Percentiles rank a stretch among this genome's conserved stretches.
Evolutionary conservation across 768 basidiomycete species (phyloP).

Genomic region (Mycena amicta): DNA sequence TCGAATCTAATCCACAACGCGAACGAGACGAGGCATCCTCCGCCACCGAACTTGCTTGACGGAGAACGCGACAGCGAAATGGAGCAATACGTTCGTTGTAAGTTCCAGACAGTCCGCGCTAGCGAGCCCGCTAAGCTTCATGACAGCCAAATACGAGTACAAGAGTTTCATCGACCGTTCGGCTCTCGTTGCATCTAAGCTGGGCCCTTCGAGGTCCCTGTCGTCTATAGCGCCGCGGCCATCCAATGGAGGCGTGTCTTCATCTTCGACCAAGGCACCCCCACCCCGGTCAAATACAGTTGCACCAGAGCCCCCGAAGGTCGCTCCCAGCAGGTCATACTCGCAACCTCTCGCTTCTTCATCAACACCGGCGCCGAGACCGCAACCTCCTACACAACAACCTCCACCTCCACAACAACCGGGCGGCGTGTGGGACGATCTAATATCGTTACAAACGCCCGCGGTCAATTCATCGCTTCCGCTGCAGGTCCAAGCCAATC

Average conservation of each 20-base stretch:
- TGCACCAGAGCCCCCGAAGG: conserved; percentile 7
- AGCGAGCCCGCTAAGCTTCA: conserved; percentile 5
- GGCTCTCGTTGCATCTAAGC: conserved; percentile 48
- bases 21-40: conserved; percentile 79
- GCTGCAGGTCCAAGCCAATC: conserved; percentile 46
- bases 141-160: conserved; percentile 76
- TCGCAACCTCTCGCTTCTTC: conserved; percentile 14
- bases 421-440: conserved; percentile 60
- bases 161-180: conserved; percentile 62
- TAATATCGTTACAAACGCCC: conserved; percentile 50
- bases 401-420: conserved; percentile 19
- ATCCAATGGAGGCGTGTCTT: conserved; percentile 20
- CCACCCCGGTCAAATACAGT: conserved; percentile 26
- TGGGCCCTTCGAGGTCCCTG: conserved; percentile 46
- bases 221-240: conserved; percentile 31
- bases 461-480: conserved; percentile 54
- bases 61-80: conserved; percentile 86
- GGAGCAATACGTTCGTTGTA: conserved; percentile 87
- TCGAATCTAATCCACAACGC: conserved; percentile 84
- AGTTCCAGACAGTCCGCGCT: conserved; percentile 28
- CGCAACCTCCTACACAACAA: conserved; percentile 28
- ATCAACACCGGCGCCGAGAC: conserved; percentile 18
- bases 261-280: conserved; percentile 16
- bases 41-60: conserved; percentile 78
- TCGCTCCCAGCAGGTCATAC: background rate